phyloP scores from a whole-genome alignment of 192 early-diverging fungal species.

The Glomus cerebriforme region DNA sequence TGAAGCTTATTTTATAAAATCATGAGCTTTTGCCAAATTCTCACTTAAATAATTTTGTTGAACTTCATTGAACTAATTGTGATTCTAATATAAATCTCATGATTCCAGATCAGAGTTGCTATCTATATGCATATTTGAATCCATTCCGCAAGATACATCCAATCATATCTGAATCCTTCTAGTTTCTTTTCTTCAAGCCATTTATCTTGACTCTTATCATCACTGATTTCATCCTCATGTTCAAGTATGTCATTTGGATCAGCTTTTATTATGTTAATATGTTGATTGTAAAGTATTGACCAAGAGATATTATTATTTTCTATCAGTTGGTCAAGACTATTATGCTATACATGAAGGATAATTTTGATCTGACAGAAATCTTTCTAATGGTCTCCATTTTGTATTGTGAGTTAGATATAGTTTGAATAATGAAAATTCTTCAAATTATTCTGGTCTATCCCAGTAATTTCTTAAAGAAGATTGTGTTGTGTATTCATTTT shows the following conservation, averaged over 20 bases:
- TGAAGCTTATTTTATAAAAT: not conserved
- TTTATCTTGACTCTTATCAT: not conserved
- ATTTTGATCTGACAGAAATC: too few relatives aligned
- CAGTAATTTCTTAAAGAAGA: too few relatives aligned
- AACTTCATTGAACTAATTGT: not conserved
- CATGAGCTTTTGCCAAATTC: not conserved
- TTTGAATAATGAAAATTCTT: too few relatives aligned
- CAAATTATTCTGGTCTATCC: too few relatives aligned
- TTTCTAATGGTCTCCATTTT: too few relatives aligned
- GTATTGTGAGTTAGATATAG: too few relatives aligned
- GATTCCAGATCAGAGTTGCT: not conserved
- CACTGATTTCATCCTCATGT: not conserved
- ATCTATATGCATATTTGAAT: not conserved
- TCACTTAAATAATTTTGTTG: not conserved
- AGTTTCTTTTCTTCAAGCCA: not conserved
- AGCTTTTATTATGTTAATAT: not conserved
- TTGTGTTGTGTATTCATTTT: too few relatives aligned
- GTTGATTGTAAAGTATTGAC: not conserved
- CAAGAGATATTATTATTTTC: not conserved
- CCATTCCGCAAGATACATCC: not conserved
- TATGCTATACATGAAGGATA: too few relatives aligned
- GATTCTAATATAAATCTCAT: not conserved
- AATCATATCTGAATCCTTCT: not conserved
- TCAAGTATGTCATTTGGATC: not conserved
- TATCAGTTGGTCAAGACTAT: not conserved